Evolutionary conservation across 2,329 filamentous ascomycete genomes (phyloP).

Genomic region (Exserohilum rostratum): DNA sequence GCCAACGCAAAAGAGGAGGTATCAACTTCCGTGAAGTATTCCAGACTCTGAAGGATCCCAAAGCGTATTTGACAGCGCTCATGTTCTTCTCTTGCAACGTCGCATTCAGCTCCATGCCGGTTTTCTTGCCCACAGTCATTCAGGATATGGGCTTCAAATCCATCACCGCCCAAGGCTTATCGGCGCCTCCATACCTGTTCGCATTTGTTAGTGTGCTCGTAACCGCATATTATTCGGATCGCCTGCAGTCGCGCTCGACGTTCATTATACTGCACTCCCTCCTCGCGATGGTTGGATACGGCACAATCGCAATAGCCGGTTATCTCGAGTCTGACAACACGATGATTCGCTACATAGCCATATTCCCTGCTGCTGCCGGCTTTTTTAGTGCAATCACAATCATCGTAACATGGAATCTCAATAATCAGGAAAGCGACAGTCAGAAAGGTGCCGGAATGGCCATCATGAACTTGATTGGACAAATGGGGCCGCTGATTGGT

Average conservation of each 20-base stretch:
- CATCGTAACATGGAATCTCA: conserved; percentile 86
- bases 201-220: conserved; percentile 74
- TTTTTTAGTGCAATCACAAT: conserved; percentile 88
- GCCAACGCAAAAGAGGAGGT: conserved; percentile 32
- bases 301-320: conserved; percentile 65
- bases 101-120: conserved; percentile 84
- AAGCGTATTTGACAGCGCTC: conserved; percentile 74
- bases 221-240: conserved; percentile 76
- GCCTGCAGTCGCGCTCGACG: conserved; percentile 63
- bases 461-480: conserved; percentile 79
- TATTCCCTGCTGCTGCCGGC: conserved; percentile 79
- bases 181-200: conserved; percentile 79
- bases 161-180: conserved; percentile 74
- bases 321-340: conserved; percentile 44
- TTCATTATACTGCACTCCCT: conserved; percentile 74
- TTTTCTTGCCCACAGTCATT: conserved; percentile 84
- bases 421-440: conserved; percentile 75
- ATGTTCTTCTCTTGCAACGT: conserved; percentile 92
- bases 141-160: conserved; percentile 74
- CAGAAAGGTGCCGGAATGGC: conserved; percentile 78
- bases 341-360: conserved; percentile 68
- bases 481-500: conserved; percentile 71
- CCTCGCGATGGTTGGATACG: conserved; percentile 66
- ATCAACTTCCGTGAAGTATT: conserved; percentile 64
- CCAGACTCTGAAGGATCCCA: conserved; percentile 67